Percentiles rank a stretch among this genome's conserved stretches.
Evolutionary conservation across 75 land plant genomes (phyloP).

Genomic region (Cryptomeria japonica): DNA sequence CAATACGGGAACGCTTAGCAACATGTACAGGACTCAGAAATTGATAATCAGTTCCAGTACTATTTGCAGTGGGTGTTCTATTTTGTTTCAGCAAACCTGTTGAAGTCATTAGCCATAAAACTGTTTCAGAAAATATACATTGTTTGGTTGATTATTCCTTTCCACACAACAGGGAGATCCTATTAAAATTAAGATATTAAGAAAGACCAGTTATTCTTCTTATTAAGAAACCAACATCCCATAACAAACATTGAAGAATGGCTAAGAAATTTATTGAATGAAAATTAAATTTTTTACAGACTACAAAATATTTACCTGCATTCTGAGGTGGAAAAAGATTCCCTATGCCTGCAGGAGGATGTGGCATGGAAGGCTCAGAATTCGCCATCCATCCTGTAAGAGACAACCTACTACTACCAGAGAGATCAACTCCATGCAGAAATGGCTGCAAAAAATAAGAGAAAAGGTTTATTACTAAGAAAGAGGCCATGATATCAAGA

Average conservation of each 20-base stretch:
- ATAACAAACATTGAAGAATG: not conserved
- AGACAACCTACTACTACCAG: constrained; percentile 30
- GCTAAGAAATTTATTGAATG: not conserved
- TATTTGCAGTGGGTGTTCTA: too few species aligned
- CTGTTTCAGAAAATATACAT: too few species aligned
- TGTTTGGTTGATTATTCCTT: too few species aligned
- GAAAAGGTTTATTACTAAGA: not conserved
- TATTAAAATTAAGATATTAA: not conserved
- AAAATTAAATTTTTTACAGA: not conserved
- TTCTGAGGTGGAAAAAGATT: constrained; percentile 54
- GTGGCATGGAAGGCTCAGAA: constrained; percentile 42
- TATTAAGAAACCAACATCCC: not conserved
- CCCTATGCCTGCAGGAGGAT: constrained; percentile 52
- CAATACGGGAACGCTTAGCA: constrained; percentile 38
- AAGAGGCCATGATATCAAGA: not conserved
- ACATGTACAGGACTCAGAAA: constrained; percentile 64
- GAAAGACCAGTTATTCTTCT: too few species aligned
- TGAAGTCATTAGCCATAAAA: too few species aligned
- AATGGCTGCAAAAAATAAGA: constrained; percentile 49
- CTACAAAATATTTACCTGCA: constrained; percentile 24
- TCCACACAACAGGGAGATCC: not conserved
- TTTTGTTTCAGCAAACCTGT: too few species aligned
- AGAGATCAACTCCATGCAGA: constrained; percentile 45
- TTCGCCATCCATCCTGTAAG: constrained; percentile 74
- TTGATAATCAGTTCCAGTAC: constrained; percentile 48